Evolutionary conservation across 305 asterid species (phyloP).

Genomic region (Fraxinus sp.): DNA sequence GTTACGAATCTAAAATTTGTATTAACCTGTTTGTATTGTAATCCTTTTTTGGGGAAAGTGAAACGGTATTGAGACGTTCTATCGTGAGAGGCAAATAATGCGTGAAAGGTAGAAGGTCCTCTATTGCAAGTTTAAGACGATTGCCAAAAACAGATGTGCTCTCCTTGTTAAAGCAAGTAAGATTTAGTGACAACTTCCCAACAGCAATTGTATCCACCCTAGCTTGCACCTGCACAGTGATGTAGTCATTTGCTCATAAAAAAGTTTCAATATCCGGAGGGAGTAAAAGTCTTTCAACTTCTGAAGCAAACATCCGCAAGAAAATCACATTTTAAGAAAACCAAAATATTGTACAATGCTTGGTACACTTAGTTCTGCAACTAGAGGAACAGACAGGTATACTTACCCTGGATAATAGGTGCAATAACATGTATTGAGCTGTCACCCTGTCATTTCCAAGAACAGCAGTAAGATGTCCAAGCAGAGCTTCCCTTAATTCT

Average conservation of each 20-base stretch:
- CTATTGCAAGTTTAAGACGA: conserved; percentile 49
- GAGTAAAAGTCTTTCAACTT: conserved; percentile 1
- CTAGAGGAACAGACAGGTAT: conserved; percentile 10
- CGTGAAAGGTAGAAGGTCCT: conserved; percentile 69
- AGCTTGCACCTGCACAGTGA: conserved; percentile 61
- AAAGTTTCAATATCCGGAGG: conserved; percentile 12
- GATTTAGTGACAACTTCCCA: conserved; percentile 83
- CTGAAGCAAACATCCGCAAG: not conserved
- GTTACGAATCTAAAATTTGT: not conserved
- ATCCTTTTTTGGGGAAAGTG: conserved; percentile 81
- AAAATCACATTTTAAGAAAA: not conserved
- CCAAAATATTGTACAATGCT: not conserved
- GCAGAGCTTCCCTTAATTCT: conserved; percentile 69
- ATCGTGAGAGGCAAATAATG: conserved; percentile 64
- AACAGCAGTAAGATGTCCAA: conserved; percentile 63
- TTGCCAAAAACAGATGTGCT: conserved; percentile 59
- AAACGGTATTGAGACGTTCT: conserved; percentile 63
- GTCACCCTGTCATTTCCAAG: conserved; percentile 84
- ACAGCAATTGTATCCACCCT: conserved; percentile 72
- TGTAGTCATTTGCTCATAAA: conserved; percentile 14
- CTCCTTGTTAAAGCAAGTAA: conserved; percentile 68
- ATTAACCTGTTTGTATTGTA: conserved; percentile 73
- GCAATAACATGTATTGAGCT: conserved; percentile 80
- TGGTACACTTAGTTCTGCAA: not conserved
- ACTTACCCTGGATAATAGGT: conserved; percentile 77